Evolutionary conservation across 495 filamentous ascomycete species (phyloP).

Genomic region (Aspergillus bridgeri): DNA sequence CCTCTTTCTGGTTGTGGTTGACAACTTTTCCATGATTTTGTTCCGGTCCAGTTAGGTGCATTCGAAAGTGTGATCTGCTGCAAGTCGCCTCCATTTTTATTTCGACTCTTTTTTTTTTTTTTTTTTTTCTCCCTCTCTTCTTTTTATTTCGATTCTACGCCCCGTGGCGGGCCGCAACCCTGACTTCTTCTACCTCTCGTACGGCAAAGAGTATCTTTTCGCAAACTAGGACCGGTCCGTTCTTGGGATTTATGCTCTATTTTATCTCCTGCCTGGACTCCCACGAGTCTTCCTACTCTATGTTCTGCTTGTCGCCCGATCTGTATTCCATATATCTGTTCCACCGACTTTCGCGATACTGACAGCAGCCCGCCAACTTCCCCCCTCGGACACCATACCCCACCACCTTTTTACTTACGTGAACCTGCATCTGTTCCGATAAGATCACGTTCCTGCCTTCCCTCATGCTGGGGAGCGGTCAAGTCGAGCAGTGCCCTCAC

Average conservation of each 20-base stretch:
- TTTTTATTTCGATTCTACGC: background rate
- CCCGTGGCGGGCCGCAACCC: background rate
- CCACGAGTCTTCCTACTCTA: conserved; percentile 3
- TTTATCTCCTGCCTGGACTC: background rate
- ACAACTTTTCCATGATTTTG: conserved; percentile 2
- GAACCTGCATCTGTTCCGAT: background rate
- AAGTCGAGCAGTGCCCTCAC: conserved; percentile 14
- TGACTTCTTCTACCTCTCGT: background rate
- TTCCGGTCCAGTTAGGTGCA: conserved; percentile 7
- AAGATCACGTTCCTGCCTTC: background rate
- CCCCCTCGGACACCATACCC: conserved; percentile 1
- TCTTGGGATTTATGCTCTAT: background rate
- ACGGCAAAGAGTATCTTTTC: conserved; percentile 3
- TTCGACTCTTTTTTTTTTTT: conserved; percentile 1
- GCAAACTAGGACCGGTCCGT: background rate
- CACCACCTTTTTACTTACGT: background rate
- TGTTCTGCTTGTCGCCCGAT: conserved; percentile 6
- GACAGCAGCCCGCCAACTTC: conserved; percentile 4
- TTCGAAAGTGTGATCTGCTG: conserved; percentile 8
- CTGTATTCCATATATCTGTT: conserved; percentile 4
- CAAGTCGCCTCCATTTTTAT: background rate
- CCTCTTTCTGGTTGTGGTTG: conserved; percentile 6
- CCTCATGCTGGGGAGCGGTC: conserved; percentile 18
- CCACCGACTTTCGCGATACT: conserved; percentile 3
- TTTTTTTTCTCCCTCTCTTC: background rate